Base-by-base conservation (phyloP, 495 filamentous ascomycete genomes). In the Alectoria sarmentosa region DNA sequence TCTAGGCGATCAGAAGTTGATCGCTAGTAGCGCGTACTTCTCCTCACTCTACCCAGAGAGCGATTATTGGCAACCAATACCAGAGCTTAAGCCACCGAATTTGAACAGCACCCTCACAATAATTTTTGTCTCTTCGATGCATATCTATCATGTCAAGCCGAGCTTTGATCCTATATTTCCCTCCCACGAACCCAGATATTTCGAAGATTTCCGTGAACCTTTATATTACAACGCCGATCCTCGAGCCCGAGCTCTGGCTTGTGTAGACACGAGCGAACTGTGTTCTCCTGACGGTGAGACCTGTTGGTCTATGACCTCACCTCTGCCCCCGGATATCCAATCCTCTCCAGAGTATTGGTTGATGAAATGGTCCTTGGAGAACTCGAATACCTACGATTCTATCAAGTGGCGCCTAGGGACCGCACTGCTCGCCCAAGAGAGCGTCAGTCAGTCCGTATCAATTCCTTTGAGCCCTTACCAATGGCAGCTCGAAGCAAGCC, bases 351-450 rank as follows among this genome's bases (percentile, higher is more conserved):
- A 55, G 15, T 69, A 65, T 32, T 70, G 65, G 65, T 44, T 72
- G 19, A 67, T 71, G 67, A 65, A 67, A 28, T 61, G 32, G 23
- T 58, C 70, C 19, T 49, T 72, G 3, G 32, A 34, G 39, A 64
- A 67, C n/a, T 70, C 71, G 3, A 66, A 71, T 36, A 70, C 30
- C 26, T 72, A 66, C 61, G 63, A 73, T 54, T 70, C 71, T 2
- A 66, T 73, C 55, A 68, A 63, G 54, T 60, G 58, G 39, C 67
- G 70, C 9, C 58, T 71, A 9, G 70, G 70, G 1, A 60, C 57
- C 21, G 67, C 70, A 37, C 70, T 73, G 4, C 38, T 67, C 14
- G 71, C 71, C 46, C 70, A 73, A 23, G 46, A 67, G 19, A 63
- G 34, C n/a, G 60, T 73, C 23, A 57, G 60, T 32, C 63, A 70